Evolutionary conservation across 495 filamentous ascomycete genomes (phyloP).

Genomic region (Neurospora sp.): DNA sequence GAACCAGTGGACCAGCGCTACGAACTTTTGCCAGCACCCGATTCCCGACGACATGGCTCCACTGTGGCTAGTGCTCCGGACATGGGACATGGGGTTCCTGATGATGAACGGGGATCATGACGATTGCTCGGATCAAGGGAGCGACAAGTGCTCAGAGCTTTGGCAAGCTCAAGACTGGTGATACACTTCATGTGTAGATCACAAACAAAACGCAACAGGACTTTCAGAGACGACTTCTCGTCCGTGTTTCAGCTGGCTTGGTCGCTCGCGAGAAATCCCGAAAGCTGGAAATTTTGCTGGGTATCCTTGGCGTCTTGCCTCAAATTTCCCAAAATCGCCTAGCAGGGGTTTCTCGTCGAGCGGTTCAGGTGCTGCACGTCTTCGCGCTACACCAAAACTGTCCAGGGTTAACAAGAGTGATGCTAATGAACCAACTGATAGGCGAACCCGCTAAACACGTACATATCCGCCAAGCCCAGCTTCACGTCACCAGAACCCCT

Average conservation of each 20-base stretch:
- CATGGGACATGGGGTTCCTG: neutral
- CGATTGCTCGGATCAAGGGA: neutral
- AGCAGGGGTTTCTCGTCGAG: slow-evolving; percentile 17
- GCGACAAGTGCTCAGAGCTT: neutral
- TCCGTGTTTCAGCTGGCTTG: neutral
- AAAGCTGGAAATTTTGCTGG: neutral
- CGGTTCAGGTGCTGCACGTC: slow-evolving; percentile 4
- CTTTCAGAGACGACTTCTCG: neutral
- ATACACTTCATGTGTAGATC: neutral
- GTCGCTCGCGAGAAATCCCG: neutral
- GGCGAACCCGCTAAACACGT: slow-evolving; percentile 95
- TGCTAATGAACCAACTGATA: slow-evolving; percentile 41
- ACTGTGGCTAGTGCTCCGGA: neutral
- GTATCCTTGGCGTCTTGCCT: slow-evolving; percentile 21
- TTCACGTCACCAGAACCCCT: slow-evolving; percentile 89
- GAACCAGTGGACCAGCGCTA: neutral
- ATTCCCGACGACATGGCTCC: neutral
- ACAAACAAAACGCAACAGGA: neutral
- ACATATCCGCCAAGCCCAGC: slow-evolving; percentile 76
- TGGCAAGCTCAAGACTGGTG: neutral
- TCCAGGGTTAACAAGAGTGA: slow-evolving; percentile 21
- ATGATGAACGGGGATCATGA: neutral
- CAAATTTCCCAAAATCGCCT: slow-evolving; percentile 13
- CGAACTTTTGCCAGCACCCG: neutral
- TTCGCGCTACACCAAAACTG: slow-evolving; percentile 7